Evolutionary conservation across 768 basidiomycete genomes (phyloP), one percentile per base, ranked within the genome.

Genomic region (Agrocybe praecox): DNA sequence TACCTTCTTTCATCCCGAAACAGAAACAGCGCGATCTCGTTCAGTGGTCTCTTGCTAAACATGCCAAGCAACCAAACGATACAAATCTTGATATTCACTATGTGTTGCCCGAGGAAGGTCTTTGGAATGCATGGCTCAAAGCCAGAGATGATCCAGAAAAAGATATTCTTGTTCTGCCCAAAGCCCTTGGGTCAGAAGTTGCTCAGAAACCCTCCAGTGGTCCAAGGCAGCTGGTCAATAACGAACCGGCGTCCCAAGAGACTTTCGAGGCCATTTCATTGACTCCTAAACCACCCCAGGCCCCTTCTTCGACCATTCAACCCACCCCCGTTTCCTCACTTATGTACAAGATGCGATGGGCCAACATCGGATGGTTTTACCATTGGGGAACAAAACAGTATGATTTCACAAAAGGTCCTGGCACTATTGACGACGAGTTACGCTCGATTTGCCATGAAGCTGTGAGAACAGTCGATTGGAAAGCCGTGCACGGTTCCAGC

Each of bases 331-430:
- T 84, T 1, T 82, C 82, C 0, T 73, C 80, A 23, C 80, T 98
- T 14, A 63, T 96, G 15, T 78, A 76, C 6, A 95, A 92, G 68
- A 69, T 99, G 47, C 83, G 96, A 47, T 99, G 96, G 96, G 90
- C 94, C 1, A 98, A 96, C 65, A 89, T 99, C 48, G 96, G 96
- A 10, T 92, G 91, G 86, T 92, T 84, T 51, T 99, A 99, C 71
- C 94, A 98, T 75, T 98, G 96, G 96, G 91, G 92, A 2, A 91
- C 86, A 24, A 99, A 98, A 66, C 88, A 91, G 56, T 99, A 99
- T 67, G 93, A 97, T 66, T 95, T 97, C 62, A 81, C 84, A 1
- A 85, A 80, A 51, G 84, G 84, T 2, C 85, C 82, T 55, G 87
- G 84, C 0, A 76, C 77, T 0, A 85, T 98, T 45, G 83, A 88